Evolutionary conservation across 768 basidiomycete genomes (phyloP), one percentile per base, ranked within the genome.

Genomic region (Tremella yokohamensis): DNA sequence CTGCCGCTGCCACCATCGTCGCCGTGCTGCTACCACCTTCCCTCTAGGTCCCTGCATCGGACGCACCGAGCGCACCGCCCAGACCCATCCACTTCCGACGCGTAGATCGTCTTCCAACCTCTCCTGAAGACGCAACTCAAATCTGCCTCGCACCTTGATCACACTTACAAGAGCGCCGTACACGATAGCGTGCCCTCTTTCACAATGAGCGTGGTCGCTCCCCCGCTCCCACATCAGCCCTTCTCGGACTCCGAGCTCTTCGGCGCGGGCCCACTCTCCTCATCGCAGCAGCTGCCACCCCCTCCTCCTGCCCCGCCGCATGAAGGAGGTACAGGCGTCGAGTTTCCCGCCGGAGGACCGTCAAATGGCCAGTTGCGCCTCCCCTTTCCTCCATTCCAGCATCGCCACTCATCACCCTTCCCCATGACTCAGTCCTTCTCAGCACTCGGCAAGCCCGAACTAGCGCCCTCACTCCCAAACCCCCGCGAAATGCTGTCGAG

Each of bases 331-430:
- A 45, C n/a, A 45, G n/a, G n/a, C 15, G 22, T 45, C n/a, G 42
- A 45, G 42, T 45, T 45, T 22, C 42, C 42, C 15, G 42, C 22
- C 42, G 4, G 7, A 2, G 29, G 29, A 34, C 37, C 60, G 8
- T 37, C 45, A 13, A 19, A 44, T 15, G 29, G 26, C 9, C 56
- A 51, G 4, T 34, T 34, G 29, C 38, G 56, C 3, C 50, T 64
- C 9, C 67, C 65, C 42, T 68, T 69, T 38, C 70, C 68, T 2
- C 29, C 55, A 20, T 69, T 69, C 49, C 68, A 63, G 24, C 68
- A 69, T 55, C 65, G 68, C 13, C 70, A 72, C 54, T 59, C 68
- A 4, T 68, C 70, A 4, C 68, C 68, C 7, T 67, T 60, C 40
- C 65, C 68, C 19, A 57, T 62, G 53, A 52, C 61, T 0, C 68